These are phyloP conservation scores for Cucurbita pepo DNA, from an alignment of 306 rosid genomes.

Conservation along the genomic window DNA sequence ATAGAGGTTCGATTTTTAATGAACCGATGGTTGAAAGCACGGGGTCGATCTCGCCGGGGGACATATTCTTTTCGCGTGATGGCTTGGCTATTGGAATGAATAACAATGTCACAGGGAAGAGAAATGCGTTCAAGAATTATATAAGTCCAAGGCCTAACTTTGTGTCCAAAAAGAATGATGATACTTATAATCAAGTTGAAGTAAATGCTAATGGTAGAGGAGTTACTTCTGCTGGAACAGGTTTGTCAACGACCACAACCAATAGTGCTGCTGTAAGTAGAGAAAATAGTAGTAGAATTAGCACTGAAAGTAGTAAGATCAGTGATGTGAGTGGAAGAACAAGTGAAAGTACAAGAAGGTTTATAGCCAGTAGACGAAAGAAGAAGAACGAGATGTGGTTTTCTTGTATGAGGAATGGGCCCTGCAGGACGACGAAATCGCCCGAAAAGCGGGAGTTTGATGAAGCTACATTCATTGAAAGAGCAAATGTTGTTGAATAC, in stretches of 20 bases:
- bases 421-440: slow-evolving; percentile 38
- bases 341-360: slow-evolving; percentile 38
- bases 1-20: slow-evolving; percentile 6
- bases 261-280: slow-evolving; percentile 32
- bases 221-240: slow-evolving; percentile 7
- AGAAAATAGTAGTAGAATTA: slow-evolving; percentile 23
- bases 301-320: slow-evolving; percentile 21
- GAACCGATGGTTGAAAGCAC: slow-evolving; percentile 19
- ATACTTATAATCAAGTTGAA: slow-evolving; percentile 11
- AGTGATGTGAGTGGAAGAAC: slow-evolving; percentile 42
- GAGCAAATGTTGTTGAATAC: slow-evolving; percentile 43
- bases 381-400: slow-evolving; percentile 44
- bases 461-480: slow-evolving; percentile 48
- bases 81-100: slow-evolving; percentile 19
- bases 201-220: slow-evolving; percentile 17
- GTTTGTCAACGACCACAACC: slow-evolving; percentile 21
- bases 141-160: slow-evolving; percentile 19
- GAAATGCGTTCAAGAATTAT: slow-evolving; percentile 9
- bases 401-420: slow-evolving; percentile 50
- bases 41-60: slow-evolving; percentile 54
- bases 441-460: slow-evolving; percentile 38
- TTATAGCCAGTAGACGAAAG: slow-evolving; percentile 35
- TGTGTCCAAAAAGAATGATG: slow-evolving; percentile 11
- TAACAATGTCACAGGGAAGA: slow-evolving; percentile 13
- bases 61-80: slow-evolving; percentile 72